phyloP scores from a whole-genome alignment of 441 rosid genomes.

The Viola pubescens region DNA sequence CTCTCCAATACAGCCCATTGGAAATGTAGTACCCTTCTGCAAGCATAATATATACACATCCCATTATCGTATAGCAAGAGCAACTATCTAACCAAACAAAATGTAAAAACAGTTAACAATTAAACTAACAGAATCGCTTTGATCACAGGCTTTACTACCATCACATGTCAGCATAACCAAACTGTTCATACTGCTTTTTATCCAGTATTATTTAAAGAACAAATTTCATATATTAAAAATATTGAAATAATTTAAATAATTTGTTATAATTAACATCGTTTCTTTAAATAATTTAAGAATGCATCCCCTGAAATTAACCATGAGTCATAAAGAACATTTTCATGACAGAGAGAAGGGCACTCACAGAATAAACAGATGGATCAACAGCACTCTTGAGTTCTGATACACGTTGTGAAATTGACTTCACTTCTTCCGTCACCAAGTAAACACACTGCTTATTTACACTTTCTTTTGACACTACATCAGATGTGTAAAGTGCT shows the following conservation, averaged over 20 bases:
- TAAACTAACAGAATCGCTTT: conserved; percentile 1
- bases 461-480: conserved; percentile 32
- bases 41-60: conserved; percentile 25
- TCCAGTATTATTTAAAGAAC: too few species aligned
- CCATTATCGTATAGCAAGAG: not conserved
- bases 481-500: conserved; percentile 30
- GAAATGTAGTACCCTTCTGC: conserved; percentile 47
- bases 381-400: conserved; percentile 51
- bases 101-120: not conserved
- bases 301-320: too few species aligned
- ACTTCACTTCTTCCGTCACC: conserved; percentile 81
- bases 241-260: too few species aligned
- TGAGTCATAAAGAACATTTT: not conserved
- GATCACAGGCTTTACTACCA: not conserved
- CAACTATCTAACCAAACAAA: not conserved
- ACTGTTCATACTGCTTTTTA: not conserved
- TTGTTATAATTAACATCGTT: too few species aligned
- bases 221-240: too few species aligned
- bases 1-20: conserved; percentile 42
- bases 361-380: conserved; percentile 62
- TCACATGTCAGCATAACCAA: not conserved
- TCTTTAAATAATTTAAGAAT: too few species aligned
- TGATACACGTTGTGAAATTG: conserved; percentile 52
- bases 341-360: conserved; percentile 21
- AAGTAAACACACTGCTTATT: conserved; percentile 47